Evolutionary conservation across 306 rosid genomes (phyloP).

Genomic region (Vachellia collinsii): DNA sequence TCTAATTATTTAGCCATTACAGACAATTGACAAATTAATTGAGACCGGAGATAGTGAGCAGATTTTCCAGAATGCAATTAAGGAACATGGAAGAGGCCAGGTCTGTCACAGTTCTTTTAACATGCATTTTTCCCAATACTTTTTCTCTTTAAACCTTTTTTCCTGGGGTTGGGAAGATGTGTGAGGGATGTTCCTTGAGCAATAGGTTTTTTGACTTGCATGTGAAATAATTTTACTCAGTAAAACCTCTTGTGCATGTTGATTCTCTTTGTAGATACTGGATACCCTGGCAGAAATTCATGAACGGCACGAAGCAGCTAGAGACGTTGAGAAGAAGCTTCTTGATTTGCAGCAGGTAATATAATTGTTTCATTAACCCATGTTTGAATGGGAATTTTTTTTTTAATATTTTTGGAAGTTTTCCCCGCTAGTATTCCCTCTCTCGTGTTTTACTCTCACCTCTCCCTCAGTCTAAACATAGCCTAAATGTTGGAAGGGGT

Average conservation of each 20-base stretch:
- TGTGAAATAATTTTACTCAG: conserved; percentile 3
- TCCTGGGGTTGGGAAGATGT: background rate
- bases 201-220: conserved; percentile 11
- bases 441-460: too few relatives aligned
- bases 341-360: conserved; percentile 87
- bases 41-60: conserved; percentile 98
- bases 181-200: conserved; percentile 12
- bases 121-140: background rate
- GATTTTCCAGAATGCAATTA: conserved; percentile 93
- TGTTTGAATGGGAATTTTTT: too few relatives aligned
- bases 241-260: conserved; percentile 24
- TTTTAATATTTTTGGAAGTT: too few relatives aligned
- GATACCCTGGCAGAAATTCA: conserved; percentile 96
- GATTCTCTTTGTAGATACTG: conserved; percentile 62
- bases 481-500: background rate
- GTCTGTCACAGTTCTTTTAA: conserved; percentile 40
- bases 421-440: too few relatives aligned
- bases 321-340: conserved; percentile 89
- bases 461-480: too few relatives aligned
- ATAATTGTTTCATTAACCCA: background rate
- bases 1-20: conserved; percentile 55
- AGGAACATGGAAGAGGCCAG: conserved; percentile 98
- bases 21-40: conserved; percentile 95
- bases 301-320: conserved; percentile 91
- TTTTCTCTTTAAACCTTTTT: too few relatives aligned